Base-by-base conservation (phyloP, 2,329 filamentous ascomycete species). In the Fusarium lateritium region DNA sequence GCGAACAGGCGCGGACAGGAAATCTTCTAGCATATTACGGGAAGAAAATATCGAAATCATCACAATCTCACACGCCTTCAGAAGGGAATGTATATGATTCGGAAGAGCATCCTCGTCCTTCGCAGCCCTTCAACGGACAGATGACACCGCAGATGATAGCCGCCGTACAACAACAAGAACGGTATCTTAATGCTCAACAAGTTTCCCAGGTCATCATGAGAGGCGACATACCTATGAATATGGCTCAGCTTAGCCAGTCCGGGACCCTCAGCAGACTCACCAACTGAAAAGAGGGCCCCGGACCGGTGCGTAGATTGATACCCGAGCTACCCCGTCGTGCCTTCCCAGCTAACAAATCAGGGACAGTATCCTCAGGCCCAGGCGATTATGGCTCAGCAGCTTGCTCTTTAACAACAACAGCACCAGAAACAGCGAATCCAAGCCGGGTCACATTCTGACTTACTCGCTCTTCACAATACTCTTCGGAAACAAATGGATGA, bases 141-240 rank as follows among this genome's bases (percentile, higher is more conserved):
- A 8, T 28, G 26, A 10, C 6, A 28, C 26, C 26, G 8, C 26
- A 28, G 3, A 28, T 9, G 26, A 84, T 88, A 81, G 83, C 80
- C 38, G 81, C 81, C 33, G 66, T 61, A 33, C 77, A 79, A 60
- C 79, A 76, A 43, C 85, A 85, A 58, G 79, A 79, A 21, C 80
- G 84, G 51, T 86, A 89, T 7, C 77, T 88, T 62, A 82, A 89
- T 79, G 81, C 82, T 17, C 86, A 88, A 68, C 86, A 89, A 67
- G 82, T 80, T 57, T 88, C 82, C 71, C 83, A 84, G 33, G 83
- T 78, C 46, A 84, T 84, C 46, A 86, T 90, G 80, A 80, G 81
- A 19, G 83, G 82, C 34, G 76, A 81, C 19, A 85, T 88, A 72
- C 85, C 82, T 38, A 86, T 90, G 76, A 83, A 81, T 5, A 86